Percentiles rank a stretch among this genome's conserved stretches.
These are phyloP conservation scores for Immersiporthe knoxdaviesiana DNA, from an alignment of 2,329 filamentous ascomycete genomes.

Conservation along the genomic window DNA sequence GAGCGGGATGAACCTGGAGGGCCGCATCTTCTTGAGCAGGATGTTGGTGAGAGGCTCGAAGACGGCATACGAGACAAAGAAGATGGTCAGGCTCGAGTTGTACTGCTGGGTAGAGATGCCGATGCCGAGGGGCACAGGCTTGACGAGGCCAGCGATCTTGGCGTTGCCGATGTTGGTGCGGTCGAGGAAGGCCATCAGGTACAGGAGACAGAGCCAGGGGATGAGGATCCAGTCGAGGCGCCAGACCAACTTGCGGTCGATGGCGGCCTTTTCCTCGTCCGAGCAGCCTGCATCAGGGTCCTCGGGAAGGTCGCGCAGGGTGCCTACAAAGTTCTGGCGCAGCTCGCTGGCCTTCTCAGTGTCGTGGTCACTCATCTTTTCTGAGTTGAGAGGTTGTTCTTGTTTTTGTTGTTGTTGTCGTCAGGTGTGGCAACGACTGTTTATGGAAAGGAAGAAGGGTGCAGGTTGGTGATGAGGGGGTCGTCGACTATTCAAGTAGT, in stretches of 20 bases:
- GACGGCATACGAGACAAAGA: constrained; percentile 83
- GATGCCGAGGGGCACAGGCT: constrained; percentile 49
- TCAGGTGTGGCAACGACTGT: constrained; percentile 7
- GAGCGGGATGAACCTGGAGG: constrained; percentile 77
- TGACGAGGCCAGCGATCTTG: constrained; percentile 57
- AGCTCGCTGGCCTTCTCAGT: constrained; percentile 27
- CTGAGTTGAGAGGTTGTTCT: not conserved
- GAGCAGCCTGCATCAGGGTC: constrained; percentile 41
- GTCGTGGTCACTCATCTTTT: constrained; percentile 27
- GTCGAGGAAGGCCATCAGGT: constrained; percentile 74
- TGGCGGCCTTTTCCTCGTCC: constrained; percentile 35
- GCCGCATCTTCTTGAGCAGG: constrained; percentile 74
- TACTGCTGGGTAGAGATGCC: constrained; percentile 67
- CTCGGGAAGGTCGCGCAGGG: constrained; percentile 33
- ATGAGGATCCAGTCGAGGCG: constrained; percentile 41
- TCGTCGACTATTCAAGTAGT: no score
- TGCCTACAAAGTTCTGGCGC: constrained; percentile 23
- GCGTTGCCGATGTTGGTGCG: constrained; percentile 79
- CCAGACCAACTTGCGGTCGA: constrained; percentile 40
- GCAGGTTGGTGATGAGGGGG: no score
- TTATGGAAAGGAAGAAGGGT: no score
- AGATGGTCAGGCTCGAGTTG: constrained; percentile 77
- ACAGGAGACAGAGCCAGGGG: constrained; percentile 60
- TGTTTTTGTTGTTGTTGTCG: no score
- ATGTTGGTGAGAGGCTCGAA: constrained; percentile 81